Evolutionary conservation across 768 basidiomycete genomes (phyloP), one percentile per base, ranked within the genome.

Genomic region (Punctularia strigosozonata): DNA sequence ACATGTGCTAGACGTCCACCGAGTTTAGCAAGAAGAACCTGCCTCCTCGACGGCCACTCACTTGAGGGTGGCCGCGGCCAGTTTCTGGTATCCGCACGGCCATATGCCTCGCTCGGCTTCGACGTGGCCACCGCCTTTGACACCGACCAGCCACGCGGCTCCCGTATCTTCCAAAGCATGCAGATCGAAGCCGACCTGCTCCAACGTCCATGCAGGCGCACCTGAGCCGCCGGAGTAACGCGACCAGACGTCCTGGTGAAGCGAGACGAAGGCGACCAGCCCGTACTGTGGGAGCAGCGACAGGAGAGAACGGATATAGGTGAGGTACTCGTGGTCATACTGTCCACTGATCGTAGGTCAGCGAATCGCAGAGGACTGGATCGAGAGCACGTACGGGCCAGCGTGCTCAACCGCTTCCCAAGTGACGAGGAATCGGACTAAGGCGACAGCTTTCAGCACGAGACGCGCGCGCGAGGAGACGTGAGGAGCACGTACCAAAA

Each of bases 371-470:
- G 15, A 34, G 21, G 17, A n/a, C 19, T 31, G 6, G 26, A 8
- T 6, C 22, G 8, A 19, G 10, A 19, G 12, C 6, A 78, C 88
- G 47, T 61, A 92, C 91, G 77, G 85, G 48, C 89, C 94, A 43
- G 71, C 76, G 53, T 98, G 95, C 53, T 97, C 94, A 13, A 98
- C 69, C 0, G 94, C 89, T 55, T 99, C 94, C 94, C 94, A 99
- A 1, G 94, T 92, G 4, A 98, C 75, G 20, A 92, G 75, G 50
- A 99, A 89, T 28, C 92, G 73, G 38, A 95, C 88, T 91, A 40
- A 3, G 39, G 12, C 15, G 39, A 15, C 15, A 2, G n/a, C n/a
- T n/a, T n/a, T n/a, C n/a, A n/a, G n/a, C n/a, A 30, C 25, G 7
- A 41, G 31, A 18, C 37, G 1, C 18, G 37, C 6, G 14, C 12